A percentile compares a stretch with the other conserved stretches of the same genome.
phyloP scores from a whole-genome alignment of 768 basidiomycete species.

The Rhodotorula graminis region DNA sequence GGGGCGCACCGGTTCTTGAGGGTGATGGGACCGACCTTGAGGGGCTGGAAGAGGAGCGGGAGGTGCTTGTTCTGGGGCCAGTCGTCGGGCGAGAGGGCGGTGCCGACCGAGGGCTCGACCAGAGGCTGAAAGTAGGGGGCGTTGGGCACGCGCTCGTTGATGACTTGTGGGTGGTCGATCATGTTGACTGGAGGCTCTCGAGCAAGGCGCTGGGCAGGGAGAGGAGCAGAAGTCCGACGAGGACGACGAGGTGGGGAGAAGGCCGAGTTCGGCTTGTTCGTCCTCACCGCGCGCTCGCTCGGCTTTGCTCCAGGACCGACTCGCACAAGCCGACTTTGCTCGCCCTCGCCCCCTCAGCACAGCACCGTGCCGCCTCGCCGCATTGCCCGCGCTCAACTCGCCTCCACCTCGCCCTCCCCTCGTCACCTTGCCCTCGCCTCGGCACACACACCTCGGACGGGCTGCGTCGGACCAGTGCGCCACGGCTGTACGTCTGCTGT shows the following conservation, averaged over 20 bases:
- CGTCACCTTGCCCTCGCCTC: no score
- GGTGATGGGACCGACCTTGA: slow-evolving; percentile 58
- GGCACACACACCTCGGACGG: no score
- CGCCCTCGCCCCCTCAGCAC: no score
- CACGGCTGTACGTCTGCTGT: no score
- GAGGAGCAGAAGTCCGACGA: background rate
- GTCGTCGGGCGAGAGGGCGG: slow-evolving; percentile 11
- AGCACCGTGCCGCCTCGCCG: no score
- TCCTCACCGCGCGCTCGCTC: no score
- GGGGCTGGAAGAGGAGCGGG: slow-evolving; percentile 62
- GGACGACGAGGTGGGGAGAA: background rate
- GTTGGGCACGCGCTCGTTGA: slow-evolving; percentile 1
- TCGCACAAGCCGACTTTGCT: no score
- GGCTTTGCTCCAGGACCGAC: no score
- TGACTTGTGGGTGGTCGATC: background rate
- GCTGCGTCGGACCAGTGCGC: no score
- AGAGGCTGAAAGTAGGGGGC: slow-evolving; percentile 20
- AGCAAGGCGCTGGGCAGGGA: background rate
- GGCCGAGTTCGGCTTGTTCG: no score
- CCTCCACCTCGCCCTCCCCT: no score
- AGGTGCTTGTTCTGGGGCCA: slow-evolving; percentile 52
- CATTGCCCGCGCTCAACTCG: no score
- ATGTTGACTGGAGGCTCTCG: background rate
- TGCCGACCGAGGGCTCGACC: slow-evolving; percentile 11
- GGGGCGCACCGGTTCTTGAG: slow-evolving; percentile 68